These are phyloP conservation scores for Bidens hawaiensis DNA, from an alignment of 140 eudicot species.

Conservation along the genomic window DNA sequence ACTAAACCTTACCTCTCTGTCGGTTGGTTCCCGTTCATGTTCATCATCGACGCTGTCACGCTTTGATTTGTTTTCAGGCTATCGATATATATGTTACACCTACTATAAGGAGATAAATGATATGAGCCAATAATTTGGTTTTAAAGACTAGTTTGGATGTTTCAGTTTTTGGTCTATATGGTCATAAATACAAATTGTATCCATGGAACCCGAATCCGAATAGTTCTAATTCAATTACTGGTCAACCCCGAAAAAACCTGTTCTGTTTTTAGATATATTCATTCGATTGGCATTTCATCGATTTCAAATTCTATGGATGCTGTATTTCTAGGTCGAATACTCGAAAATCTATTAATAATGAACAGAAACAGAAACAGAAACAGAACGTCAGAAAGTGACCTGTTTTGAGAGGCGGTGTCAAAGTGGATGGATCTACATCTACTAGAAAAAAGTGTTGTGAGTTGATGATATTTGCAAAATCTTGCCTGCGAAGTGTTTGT, in stretches of 20 bases:
- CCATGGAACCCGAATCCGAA: too few species aligned
- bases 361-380: background rate
- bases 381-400: conserved; percentile 11
- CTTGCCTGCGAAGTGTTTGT: conserved; percentile 21
- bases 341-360: too few species aligned
- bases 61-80: conserved; percentile 6
- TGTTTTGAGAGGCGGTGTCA: conserved; percentile 1
- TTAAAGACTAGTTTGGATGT: background rate
- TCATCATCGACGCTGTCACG: conserved; percentile 23
- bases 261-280: too few species aligned
- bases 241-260: too few species aligned
- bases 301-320: too few species aligned
- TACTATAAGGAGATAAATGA: conserved; percentile 9
- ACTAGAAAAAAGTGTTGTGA: too few species aligned
- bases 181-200: too few species aligned
- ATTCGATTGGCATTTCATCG: too few species aligned
- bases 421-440: conserved; percentile 8
- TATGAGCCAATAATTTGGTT: conserved; percentile 10
- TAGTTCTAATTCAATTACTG: too few species aligned
- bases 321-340: too few species aligned
- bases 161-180: conserved; percentile 2
- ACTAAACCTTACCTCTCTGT: conserved; percentile 18
- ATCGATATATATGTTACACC: background rate
- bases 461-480: conserved; percentile 13
- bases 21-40: conserved; percentile 25